Evolutionary conservation across 2,329 filamentous ascomycete species (phyloP), one percentile per base, ranked within the genome.

Genomic region (Aspergillus brunneoviolaceus): DNA sequence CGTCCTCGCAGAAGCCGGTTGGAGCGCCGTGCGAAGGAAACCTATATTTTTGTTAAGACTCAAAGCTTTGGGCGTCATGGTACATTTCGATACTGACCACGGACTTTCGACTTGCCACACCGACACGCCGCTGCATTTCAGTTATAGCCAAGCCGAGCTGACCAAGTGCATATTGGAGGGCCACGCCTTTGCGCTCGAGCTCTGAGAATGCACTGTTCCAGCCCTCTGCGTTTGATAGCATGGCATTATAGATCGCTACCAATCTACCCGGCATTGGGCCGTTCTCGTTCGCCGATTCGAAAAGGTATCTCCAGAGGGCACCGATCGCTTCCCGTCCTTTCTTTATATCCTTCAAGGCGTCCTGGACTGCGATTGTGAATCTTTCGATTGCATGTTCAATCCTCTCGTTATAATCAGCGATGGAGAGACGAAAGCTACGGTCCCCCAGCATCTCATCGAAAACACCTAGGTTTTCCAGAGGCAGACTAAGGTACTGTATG

Each of bases 371-470:
- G 23, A 83, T 81, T 14, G 88, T 87, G 31, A 94, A 96, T 64
- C 92, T 84, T n/a, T 86, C 85, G 51, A 96, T 84, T 58, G 96
- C 92, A 74, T 92, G 89, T 70, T 96, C 92, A 63, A 98, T 96
- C 74, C 89, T 91, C 69, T 95, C 89, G 70, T 97, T 97, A 56
- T 93, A 92, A 53, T 89, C 87, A 42, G 96, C 82, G 55, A 98
- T 91, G 67, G 94, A 88, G 19, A 87, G 80, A 16, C 94, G 88
- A 73, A 96, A 98, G 55, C 84, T 83, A 63, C 89, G 87, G 70
- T 97, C 92, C 71, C 92, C 88, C 52, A 98, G 82, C 85, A 98
- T 95, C 63, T 86, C 85, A 73, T 96, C 91, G 69, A 98, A 97
- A 6, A 92, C 87, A 23, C 85, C 81, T 50, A 91, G 84, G 69